These are phyloP conservation scores for Neonectria ditissima DNA, from an alignment of 2,329 filamentous ascomycete species.

Conservation along the genomic window DNA sequence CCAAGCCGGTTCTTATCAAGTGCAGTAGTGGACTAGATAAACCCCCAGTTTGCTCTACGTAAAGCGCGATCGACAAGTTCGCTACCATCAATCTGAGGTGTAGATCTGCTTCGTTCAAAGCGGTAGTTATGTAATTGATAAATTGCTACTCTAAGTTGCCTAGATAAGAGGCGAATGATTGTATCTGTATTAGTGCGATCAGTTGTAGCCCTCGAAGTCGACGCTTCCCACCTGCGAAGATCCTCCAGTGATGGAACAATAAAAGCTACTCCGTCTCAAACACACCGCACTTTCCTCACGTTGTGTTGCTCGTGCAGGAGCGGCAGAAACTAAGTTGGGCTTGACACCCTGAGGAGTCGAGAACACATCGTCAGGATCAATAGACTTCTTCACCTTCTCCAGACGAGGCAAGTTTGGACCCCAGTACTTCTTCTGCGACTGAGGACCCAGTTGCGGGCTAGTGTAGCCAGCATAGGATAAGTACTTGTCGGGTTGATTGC, in stretches of 20 bases:
- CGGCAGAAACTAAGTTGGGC: too few relatives aligned
- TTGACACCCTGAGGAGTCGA: constrained; percentile 7
- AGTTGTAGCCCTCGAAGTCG: too few relatives aligned
- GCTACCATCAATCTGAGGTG: constrained; percentile 27
- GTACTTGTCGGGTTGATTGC: not conserved
- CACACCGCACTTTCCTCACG: too few relatives aligned
- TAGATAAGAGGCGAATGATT: too few relatives aligned
- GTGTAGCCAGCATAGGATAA: constrained; percentile 1
- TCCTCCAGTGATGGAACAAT: too few relatives aligned
- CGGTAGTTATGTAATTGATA: constrained; percentile 14
- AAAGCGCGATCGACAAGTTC: constrained; percentile 26
- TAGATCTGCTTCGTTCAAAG: constrained; percentile 20
- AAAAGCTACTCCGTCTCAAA: too few relatives aligned
- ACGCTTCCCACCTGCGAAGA: too few relatives aligned
- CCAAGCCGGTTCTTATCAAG: not conserved
- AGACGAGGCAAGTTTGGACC: constrained; percentile 3
- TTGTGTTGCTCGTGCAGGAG: too few relatives aligned
- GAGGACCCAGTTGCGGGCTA: not conserved
- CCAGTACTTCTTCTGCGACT: constrained; percentile 8
- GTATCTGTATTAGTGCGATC: too few relatives aligned
- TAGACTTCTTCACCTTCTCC: not conserved
- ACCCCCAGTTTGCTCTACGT: too few relatives aligned
- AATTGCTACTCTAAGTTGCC: too few relatives aligned
- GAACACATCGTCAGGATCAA: not conserved
- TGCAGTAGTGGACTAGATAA: not conserved